A percentile compares a stretch with the other conserved stretches of the same genome.
Evolutionary conservation across 768 basidiomycete species (phyloP).

Genomic region (Russula emetica): DNA sequence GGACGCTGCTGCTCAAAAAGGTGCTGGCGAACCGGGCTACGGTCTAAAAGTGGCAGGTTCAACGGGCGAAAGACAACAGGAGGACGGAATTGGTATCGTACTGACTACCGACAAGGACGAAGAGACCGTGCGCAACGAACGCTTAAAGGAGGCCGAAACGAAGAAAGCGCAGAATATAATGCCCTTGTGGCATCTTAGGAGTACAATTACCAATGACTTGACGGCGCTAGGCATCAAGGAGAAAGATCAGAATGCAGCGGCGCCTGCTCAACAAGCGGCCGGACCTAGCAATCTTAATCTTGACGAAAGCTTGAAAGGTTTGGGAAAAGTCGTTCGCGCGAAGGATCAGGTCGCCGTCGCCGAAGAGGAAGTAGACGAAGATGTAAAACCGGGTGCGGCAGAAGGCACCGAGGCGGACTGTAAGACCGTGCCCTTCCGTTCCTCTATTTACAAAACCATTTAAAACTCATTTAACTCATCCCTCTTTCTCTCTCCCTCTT

Average conservation of each 20-base stretch:
- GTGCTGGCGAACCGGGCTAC: conserved; percentile 44
- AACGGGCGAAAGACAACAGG: conserved; percentile 50
- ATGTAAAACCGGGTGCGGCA: conserved; percentile 45
- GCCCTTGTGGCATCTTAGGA: conserved; percentile 93
- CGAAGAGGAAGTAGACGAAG: conserved; percentile 22
- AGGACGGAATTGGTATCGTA: conserved; percentile 80
- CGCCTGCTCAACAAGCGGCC: conserved; percentile 35
- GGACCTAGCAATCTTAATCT: conserved; percentile 29
- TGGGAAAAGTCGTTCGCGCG: conserved; percentile 40
- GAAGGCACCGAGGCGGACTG: conserved; percentile 58
- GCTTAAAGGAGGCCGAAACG: conserved; percentile 76
- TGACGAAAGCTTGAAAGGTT: conserved; percentile 67
- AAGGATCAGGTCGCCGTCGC: conserved; percentile 38
- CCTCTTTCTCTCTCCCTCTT: background rate
- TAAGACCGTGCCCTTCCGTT: conserved; percentile 37
- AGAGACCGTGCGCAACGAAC: conserved; percentile 62
- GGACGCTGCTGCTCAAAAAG: conserved; percentile 58
- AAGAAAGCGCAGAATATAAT: conserved; percentile 88
- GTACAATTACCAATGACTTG: conserved; percentile 89
- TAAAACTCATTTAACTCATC: background rate
- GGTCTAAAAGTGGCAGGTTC: conserved; percentile 74
- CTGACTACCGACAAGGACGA: conserved; percentile 89
- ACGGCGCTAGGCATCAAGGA: conserved; percentile 83
- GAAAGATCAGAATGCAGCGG: conserved; percentile 40
- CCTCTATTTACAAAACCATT: background rate